Percentiles rank a stretch among this genome's conserved stretches.
These are phyloP conservation scores for Clarireedia paspali DNA, from an alignment of 2,329 filamentous ascomycete genomes.

Conservation along the genomic window DNA sequence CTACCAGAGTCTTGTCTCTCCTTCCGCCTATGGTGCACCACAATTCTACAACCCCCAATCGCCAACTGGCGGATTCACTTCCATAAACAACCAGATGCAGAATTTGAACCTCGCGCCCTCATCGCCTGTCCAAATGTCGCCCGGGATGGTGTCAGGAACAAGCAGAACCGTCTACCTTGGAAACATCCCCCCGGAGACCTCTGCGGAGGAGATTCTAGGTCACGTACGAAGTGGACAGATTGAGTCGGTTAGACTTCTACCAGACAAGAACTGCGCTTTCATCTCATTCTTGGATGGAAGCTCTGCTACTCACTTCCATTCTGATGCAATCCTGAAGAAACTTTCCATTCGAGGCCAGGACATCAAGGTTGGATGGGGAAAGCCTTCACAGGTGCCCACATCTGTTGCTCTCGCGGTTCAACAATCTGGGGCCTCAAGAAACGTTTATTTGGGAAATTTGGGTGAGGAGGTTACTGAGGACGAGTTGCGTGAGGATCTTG, in stretches of 20 bases:
- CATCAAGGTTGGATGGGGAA: slow-evolving; percentile 99
- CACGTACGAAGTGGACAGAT: slow-evolving; percentile 97
- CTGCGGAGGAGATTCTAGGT: slow-evolving; percentile 90
- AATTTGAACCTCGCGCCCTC: slow-evolving; percentile 49
- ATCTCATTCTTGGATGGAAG: slow-evolving; percentile 98
- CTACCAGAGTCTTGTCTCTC: slow-evolving; percentile 80
- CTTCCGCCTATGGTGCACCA: slow-evolving; percentile 72
- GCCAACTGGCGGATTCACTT: slow-evolving; percentile 66
- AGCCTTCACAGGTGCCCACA: slow-evolving; percentile 94
- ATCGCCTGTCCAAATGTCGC: slow-evolving; percentile 66
- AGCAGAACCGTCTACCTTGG: slow-evolving; percentile 96
- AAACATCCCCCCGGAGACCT: slow-evolving; percentile 96
- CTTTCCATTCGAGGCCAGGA: slow-evolving; percentile 97
- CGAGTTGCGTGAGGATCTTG: slow-evolving; percentile 86
- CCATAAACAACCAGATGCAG: slow-evolving; percentile 36
- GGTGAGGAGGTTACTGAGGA: slow-evolving; percentile 86
- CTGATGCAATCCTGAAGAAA: slow-evolving; percentile 99
- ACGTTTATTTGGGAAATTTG: slow-evolving; percentile 93
- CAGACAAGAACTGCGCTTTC: slow-evolving; percentile 99
- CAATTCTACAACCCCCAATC: slow-evolving; percentile 84
- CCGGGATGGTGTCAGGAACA: slow-evolving; percentile 79
- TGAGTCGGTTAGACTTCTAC: slow-evolving; percentile 92
- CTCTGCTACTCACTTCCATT: slow-evolving; percentile 98
- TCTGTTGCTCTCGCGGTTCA: slow-evolving; percentile 96
- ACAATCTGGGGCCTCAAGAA: slow-evolving; percentile 92